Evolutionary conservation across 306 rosid species (phyloP).

Genomic region (Canavalia gladiata): DNA sequence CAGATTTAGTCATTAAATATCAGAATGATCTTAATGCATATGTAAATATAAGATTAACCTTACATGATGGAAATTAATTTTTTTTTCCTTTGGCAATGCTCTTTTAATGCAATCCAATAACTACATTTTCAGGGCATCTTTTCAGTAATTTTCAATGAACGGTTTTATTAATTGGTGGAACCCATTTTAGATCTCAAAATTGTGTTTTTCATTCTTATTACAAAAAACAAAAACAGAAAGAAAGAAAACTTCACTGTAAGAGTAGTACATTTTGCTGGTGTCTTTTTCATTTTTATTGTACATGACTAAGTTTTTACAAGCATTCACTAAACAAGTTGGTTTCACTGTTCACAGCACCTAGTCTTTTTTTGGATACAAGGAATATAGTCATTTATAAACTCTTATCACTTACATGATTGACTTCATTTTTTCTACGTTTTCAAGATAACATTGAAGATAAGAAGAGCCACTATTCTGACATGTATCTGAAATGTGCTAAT

Average conservation of each 20-base stretch:
- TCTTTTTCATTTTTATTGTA: slow-evolving; percentile 4
- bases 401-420: slow-evolving; percentile 21
- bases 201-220: background rate
- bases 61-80: background rate
- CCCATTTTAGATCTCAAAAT: background rate
- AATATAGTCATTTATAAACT: slow-evolving; percentile 27
- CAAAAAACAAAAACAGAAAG: background rate
- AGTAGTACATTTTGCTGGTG: background rate
- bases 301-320: background rate
- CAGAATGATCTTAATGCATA: slow-evolving; percentile 9
- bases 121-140: background rate
- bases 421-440: background rate
- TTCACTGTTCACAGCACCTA: background rate
- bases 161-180: background rate
- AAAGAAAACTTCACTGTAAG: background rate
- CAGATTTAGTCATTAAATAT: background rate
- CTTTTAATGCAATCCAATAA: background rate
- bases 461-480: slow-evolving; percentile 39
- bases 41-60: background rate
- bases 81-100: background rate
- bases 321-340: background rate
- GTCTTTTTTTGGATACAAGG: slow-evolving; percentile 1
- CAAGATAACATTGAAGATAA: slow-evolving; percentile 37
- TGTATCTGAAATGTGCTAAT: background rate
- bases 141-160: background rate